Evolutionary conservation across 2,329 filamentous ascomycete species (phyloP).

Genomic region (Fusarium sp.): DNA sequence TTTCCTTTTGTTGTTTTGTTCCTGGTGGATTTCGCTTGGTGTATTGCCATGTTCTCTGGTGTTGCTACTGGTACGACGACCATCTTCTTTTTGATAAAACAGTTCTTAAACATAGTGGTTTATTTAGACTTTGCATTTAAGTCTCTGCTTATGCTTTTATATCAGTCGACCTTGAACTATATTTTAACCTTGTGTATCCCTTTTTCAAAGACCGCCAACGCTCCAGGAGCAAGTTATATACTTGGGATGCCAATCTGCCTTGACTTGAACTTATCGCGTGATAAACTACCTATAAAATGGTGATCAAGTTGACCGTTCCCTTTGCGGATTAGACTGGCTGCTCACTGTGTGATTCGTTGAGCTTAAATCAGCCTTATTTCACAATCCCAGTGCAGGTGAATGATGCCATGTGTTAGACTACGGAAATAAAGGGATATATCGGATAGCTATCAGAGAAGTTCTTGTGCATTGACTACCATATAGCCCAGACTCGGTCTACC

Average conservation of each 20-base stretch:
- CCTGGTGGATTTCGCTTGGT: background rate
- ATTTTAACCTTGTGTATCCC: no score
- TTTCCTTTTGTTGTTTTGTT: slow-evolving; percentile 34
- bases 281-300: background rate
- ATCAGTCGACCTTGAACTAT: no score
- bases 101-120: background rate
- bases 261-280: background rate
- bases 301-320: background rate
- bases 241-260: background rate
- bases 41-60: background rate
- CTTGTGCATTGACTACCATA: background rate
- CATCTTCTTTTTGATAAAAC: background rate
- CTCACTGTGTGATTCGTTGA: slow-evolving; percentile 4
- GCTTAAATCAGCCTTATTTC: slow-evolving; percentile 19
- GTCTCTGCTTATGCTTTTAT: background rate
- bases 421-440: background rate
- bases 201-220: no score
- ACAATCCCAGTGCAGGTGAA: background rate
- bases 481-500: background rate
- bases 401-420: background rate
- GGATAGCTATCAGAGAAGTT: background rate
- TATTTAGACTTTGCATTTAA: background rate
- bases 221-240: background rate
- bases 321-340: background rate
- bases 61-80: background rate